These are phyloP conservation scores for Alternaria novae-zelandiae DNA, from an alignment of 2,329 filamentous ascomycete genomes.

Conservation along the genomic window DNA sequence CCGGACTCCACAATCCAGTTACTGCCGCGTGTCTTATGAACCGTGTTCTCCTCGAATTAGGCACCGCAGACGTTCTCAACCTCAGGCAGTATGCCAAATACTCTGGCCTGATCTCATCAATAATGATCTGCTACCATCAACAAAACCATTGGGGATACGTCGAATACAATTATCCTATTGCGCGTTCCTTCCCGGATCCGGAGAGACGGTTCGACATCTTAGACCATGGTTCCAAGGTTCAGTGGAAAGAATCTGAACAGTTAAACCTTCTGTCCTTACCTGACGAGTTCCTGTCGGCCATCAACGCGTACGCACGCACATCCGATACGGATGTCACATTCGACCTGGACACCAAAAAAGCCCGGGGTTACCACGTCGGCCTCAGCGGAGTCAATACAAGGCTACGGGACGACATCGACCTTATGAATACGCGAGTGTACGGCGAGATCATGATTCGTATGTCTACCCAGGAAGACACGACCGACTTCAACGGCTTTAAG, in stretches of 20 bases:
- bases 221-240: neutral
- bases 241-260: neutral
- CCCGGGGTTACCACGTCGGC: neutral
- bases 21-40: neutral
- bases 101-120: neutral
- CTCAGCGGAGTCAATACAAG: neutral
- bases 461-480: neutral
- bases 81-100: neutral
- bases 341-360: neutral
- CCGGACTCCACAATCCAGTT: fast-evolving
- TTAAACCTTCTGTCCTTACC: neutral
- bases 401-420: neutral
- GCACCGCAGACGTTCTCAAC: neutral
- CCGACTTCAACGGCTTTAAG: neutral
- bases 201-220: fast-evolving
- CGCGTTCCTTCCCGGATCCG: neutral
- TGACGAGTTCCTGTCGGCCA: neutral
- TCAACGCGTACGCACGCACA: neutral
- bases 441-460: neutral
- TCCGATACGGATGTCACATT: neutral
- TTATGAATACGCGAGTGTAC: neutral
- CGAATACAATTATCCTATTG: fast-evolving
- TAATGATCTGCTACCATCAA: fast-evolving
- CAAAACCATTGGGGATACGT: fast-evolving
- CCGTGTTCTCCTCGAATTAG: neutral